These are phyloP conservation scores for Xylariaceae sp. DNA, from an alignment of 2,329 filamentous ascomycete genomes.

Conservation along the genomic window DNA sequence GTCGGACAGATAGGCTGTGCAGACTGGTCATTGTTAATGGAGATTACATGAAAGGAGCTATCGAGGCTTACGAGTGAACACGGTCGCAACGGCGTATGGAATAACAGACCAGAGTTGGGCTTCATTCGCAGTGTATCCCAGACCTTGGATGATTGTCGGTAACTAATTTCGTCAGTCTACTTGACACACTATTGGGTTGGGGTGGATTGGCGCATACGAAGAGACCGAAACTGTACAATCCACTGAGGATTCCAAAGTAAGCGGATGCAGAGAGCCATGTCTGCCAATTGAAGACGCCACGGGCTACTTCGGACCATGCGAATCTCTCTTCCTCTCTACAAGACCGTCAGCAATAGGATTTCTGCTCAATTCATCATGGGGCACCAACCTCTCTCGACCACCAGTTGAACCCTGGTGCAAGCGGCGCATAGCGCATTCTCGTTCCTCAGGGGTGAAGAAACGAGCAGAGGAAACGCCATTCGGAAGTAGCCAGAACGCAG, in stretches of 20 bases:
- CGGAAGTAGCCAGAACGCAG: slow-evolving; percentile 51
- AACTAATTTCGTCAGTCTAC: slow-evolving; percentile 36
- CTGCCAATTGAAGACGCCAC: slow-evolving; percentile 56
- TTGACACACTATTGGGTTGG: background rate
- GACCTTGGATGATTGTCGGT: slow-evolving; percentile 58
- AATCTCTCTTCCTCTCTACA: slow-evolving; percentile 43
- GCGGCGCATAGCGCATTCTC: slow-evolving; percentile 42
- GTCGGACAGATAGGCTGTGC: slow-evolving; percentile 55
- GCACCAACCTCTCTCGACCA: slow-evolving; percentile 32
- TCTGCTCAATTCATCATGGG: background rate
- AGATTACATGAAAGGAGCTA: slow-evolving; percentile 2
- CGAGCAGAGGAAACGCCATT: slow-evolving; percentile 49
- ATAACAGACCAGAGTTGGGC: slow-evolving; percentile 60
- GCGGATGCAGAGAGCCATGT: slow-evolving; percentile 59
- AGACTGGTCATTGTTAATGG: slow-evolving; percentile 32
- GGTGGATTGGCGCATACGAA: slow-evolving; percentile 43
- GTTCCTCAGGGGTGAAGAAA: slow-evolving; percentile 51
- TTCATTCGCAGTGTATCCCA: slow-evolving; percentile 50
- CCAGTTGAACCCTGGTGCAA: slow-evolving; percentile 32
- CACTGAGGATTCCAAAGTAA: slow-evolving; percentile 55
- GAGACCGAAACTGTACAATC: slow-evolving; percentile 58
- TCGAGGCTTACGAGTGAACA: slow-evolving; percentile 43
- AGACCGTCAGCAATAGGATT: slow-evolving; percentile 16
- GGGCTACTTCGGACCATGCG: slow-evolving; percentile 55
- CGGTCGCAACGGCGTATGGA: slow-evolving; percentile 55